Evolutionary conservation across 257 asterid species (phyloP).

Genomic region (Plantago major): DNA sequence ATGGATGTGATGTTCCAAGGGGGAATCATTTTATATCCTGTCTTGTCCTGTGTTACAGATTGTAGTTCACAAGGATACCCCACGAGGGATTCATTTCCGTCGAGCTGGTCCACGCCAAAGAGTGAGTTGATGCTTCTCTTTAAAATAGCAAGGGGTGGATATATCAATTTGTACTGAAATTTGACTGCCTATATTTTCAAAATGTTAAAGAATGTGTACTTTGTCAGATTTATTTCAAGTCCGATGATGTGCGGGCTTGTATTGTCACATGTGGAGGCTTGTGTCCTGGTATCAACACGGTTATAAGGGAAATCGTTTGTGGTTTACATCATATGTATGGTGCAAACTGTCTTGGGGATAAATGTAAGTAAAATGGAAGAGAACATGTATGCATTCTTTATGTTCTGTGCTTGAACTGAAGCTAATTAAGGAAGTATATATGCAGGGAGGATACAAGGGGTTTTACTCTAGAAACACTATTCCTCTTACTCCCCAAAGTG

Average conservation of each 20-base stretch:
- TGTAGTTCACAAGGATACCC: conserved; percentile 76
- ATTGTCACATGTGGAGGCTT: conserved; percentile 94
- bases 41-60: conserved; percentile 31
- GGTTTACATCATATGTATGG: conserved; percentile 82
- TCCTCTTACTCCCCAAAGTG: conserved; percentile 58
- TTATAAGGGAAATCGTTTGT: conserved; percentile 85
- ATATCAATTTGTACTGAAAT: neutral
- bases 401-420: neutral
- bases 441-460: conserved; percentile 85
- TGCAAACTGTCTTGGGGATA: conserved; percentile 65
- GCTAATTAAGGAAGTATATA: conserved; percentile 18
- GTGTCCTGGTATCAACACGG: conserved; percentile 95
- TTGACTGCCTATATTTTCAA: no score
- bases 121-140: conserved; percentile 26
- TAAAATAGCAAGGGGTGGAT: neutral
- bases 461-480: conserved; percentile 74
- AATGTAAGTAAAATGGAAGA: conserved; percentile 35
- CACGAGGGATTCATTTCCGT: conserved; percentile 82
- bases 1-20: neutral
- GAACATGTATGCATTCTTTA: neutral
- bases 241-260: conserved; percentile 85
- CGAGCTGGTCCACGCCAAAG: conserved; percentile 96
- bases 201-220: neutral
- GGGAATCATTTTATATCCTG: neutral
- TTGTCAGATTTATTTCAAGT: conserved; percentile 70